Evolutionary conservation across 805 yeast species (phyloP).

Genomic region (Hyphopichia homilentoma): DNA sequence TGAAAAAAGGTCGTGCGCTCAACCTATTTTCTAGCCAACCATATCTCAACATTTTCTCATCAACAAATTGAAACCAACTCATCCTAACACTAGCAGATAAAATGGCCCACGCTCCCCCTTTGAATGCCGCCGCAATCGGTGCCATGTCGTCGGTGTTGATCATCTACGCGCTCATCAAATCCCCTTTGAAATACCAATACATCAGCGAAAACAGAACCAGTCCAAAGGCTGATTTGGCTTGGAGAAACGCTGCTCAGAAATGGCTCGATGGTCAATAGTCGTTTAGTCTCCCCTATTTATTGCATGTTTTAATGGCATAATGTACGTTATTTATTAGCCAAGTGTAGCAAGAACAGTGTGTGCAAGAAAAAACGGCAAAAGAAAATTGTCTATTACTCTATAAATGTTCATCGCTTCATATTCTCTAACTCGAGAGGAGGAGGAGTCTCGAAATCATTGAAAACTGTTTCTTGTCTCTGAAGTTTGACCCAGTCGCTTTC

Average conservation of each 20-base stretch:
- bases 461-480: slow-evolving; percentile 10
- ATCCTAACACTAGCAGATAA: too few species aligned
- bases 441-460: too few species aligned
- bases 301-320: background rate
- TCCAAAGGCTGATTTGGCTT: slow-evolving; percentile 46
- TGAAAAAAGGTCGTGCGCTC: too few species aligned
- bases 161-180: slow-evolving; percentile 34
- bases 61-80: slow-evolving; percentile 5
- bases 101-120: slow-evolving; percentile 40
- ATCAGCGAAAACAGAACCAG: slow-evolving; percentile 39
- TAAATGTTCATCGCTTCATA: too few species aligned
- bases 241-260: slow-evolving; percentile 44
- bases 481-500: slow-evolving; percentile 65
- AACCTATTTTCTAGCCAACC: slow-evolving; percentile 10
- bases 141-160: slow-evolving; percentile 40
- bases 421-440: too few species aligned
- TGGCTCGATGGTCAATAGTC: slow-evolving; percentile 29
- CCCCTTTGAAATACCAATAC: slow-evolving; percentile 41
- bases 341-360: too few species aligned
- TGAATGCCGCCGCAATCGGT: slow-evolving; percentile 37
- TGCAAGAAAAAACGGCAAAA: too few species aligned
- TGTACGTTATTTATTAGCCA: too few species aligned
- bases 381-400: too few species aligned
- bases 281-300: background rate
- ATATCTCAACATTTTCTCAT: slow-evolving; percentile 5